Base-by-base conservation (phyloP, 805 yeast genomes). In the Ogataea trehalophila region DNA sequence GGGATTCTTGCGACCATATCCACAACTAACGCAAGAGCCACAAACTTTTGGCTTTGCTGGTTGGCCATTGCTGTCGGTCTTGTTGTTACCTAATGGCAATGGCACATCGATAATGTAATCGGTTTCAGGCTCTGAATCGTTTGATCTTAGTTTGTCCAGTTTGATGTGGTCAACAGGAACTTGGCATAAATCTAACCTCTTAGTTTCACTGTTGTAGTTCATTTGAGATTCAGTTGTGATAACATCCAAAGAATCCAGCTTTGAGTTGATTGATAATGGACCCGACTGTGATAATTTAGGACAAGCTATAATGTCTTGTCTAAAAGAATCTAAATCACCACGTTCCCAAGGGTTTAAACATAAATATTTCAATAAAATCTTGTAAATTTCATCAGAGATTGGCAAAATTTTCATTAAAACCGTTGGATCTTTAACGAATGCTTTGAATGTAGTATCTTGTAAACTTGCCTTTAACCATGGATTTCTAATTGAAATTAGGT, bases 391-490 rank as follows among this genome's bases (percentile, higher is more conserved):
- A 17, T 67, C 61, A 29, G 91, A 82, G 6, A 90, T 76, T 37
- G 96, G 95, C 53, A 90, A 68, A 31, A 90, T 88, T 46, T 77
- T 75, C 59, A 73, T 66, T 46, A 90, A 69, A 5, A 88, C 75
- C 11, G 65, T 58, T 13, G 80, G 74, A 52, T 81, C 79, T 42
- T 75, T 69, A 34, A 80, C 71, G 63, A 76, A 91, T 23, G 81
- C 82, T 49, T 71, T 71, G 66, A 85, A 90, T 0, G 95, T 77
- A 37, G 75, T 68, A 58, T 83, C 89, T 39, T 76, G 75, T 37
- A 79, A 69, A 44, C 84, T 76, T 11, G 96, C 95, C 55, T 83
- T 81, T 43, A 87, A 78, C 97, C 97, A 90, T 29, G 97, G 96
- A 59, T 90, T 91, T 63, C 95, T 76, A 38, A 87, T 83, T 55